Percentiles rank a stretch among this genome's conserved stretches.
Conservation (phyloP, 106 monocot species). For the Amphibolis antarctica region DNA sequence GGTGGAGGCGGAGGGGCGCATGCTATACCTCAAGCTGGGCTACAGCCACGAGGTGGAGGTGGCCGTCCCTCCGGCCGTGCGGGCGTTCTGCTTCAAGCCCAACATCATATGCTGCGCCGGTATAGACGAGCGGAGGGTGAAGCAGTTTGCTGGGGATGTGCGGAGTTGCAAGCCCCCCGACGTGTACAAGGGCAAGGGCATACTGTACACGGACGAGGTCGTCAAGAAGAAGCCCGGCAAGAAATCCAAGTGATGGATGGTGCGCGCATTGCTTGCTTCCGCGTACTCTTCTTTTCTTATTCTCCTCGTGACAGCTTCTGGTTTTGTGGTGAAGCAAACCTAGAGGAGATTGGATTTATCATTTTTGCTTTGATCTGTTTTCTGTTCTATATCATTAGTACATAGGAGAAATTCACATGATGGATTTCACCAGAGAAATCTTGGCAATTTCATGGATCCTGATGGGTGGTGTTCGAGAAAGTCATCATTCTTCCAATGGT, state of each 20-base stretch:
- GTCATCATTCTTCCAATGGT: too few species aligned
- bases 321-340: too few species aligned
- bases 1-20: constrained; percentile 58
- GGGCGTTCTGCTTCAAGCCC: constrained; percentile 90
- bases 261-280: not conserved
- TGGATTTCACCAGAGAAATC: too few species aligned
- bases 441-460: too few species aligned
- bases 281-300: too few species aligned
- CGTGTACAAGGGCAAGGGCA: constrained; percentile 90
- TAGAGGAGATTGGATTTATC: not conserved
- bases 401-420: too few species aligned
- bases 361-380: not conserved
- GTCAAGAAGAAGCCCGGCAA: constrained; percentile 85
- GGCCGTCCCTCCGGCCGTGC: constrained; percentile 69
- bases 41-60: constrained; percentile 92
- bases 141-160: constrained; percentile 77
- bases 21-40: constrained; percentile 74
- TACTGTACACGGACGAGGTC: constrained; percentile 85
- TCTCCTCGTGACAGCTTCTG: too few species aligned
- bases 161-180: constrained; percentile 86
- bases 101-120: constrained; percentile 93
- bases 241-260: constrained; percentile 42
- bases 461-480: too few species aligned
- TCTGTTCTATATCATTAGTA: not conserved
- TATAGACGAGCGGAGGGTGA: constrained; percentile 72